phyloP scores from a whole-genome alignment of 2,329 filamentous ascomycete genomes.

The Aspergillus sclerotialis region DNA sequence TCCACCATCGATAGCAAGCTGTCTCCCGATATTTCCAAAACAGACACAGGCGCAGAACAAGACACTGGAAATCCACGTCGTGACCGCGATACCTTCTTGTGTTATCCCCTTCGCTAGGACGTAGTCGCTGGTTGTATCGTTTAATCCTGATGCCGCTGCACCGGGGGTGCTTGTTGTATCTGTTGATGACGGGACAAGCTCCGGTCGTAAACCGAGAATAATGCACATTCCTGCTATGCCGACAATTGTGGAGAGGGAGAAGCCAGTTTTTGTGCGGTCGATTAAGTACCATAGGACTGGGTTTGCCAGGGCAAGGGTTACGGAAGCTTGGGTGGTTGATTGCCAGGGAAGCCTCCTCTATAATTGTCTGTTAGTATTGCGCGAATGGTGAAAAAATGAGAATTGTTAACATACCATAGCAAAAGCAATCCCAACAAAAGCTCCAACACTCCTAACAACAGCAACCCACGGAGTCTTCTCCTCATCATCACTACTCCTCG shows the following conservation, averaged over 20 bases:
- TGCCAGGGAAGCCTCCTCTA: constrained; percentile 88
- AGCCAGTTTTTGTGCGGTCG: constrained; percentile 79
- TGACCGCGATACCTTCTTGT: constrained; percentile 53
- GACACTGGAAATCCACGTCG: constrained; percentile 87
- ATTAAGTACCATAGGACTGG: constrained; percentile 94
- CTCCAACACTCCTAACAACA: constrained; percentile 61
- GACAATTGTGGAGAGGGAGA: constrained; percentile 69
- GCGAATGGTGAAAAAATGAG: constrained; percentile 1
- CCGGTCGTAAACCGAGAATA: constrained; percentile 67
- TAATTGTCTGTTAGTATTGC: constrained; percentile 8
- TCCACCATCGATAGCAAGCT: constrained; percentile 52
- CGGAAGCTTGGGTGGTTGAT: constrained; percentile 85
- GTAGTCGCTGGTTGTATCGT: constrained; percentile 24
- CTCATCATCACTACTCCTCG: constrained; percentile 14
- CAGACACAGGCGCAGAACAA: constrained; percentile 92
- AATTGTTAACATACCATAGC: constrained; percentile 62
- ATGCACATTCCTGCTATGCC: constrained; percentile 67
- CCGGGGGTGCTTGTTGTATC: constrained; percentile 28
- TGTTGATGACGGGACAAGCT: constrained; percentile 66
- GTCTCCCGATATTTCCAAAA: constrained; percentile 89
- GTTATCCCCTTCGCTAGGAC: constrained; percentile 29
- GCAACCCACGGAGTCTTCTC: constrained; percentile 57
- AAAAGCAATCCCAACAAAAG: constrained; percentile 67
- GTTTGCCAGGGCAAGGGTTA: constrained; percentile 84
- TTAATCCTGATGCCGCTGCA: constrained; percentile 18